phyloP scores from a whole-genome alignment of 1,284 basidiomycete species.

The Cutaneotrichosporon sp. region DNA sequence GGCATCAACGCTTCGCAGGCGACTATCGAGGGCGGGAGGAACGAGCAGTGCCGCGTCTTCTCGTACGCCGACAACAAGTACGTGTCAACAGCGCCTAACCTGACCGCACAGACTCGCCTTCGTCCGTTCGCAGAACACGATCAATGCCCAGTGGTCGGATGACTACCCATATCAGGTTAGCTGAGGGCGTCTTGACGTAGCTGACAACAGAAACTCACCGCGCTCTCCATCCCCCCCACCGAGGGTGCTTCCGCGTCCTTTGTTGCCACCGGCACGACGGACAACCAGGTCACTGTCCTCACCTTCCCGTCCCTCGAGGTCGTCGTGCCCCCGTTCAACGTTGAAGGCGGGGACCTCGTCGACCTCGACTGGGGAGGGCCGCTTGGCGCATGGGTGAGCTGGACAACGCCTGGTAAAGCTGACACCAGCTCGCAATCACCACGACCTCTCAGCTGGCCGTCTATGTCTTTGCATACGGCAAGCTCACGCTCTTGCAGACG shows the following conservation, averaged over 20 bases:
- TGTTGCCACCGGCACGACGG: constrained; percentile 50
- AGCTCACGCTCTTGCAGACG: constrained; percentile 42
- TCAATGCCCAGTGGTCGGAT: constrained; percentile 63
- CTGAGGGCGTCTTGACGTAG: background rate
- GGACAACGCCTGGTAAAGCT: background rate
- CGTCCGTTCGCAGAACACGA: constrained; percentile 63
- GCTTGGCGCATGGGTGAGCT: constrained; percentile 41
- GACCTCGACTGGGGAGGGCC: constrained; percentile 50
- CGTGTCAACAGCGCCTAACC: constrained; percentile 13
- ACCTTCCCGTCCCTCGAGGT: constrained; percentile 66
- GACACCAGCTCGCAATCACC: constrained; percentile 40
- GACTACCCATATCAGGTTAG: constrained; percentile 86
- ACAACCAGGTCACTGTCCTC: constrained; percentile 62
- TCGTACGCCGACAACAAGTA: constrained; percentile 63
- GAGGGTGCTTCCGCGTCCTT: constrained; percentile 17
- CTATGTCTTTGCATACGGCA: constrained; percentile 24
- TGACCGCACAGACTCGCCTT: constrained; percentile 59
- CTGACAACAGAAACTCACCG: constrained; percentile 47
- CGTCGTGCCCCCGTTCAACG: constrained; percentile 54
- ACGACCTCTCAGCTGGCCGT: constrained; percentile 38
- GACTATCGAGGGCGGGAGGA: constrained; percentile 64
- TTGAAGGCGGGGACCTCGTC: constrained; percentile 42
- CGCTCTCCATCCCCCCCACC: constrained; percentile 27
- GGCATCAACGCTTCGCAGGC: constrained; percentile 78
- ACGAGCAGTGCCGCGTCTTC: constrained; percentile 80